Base-by-base conservation (phyloP, 257 asterid species). In the Ballota nigra region DNA sequence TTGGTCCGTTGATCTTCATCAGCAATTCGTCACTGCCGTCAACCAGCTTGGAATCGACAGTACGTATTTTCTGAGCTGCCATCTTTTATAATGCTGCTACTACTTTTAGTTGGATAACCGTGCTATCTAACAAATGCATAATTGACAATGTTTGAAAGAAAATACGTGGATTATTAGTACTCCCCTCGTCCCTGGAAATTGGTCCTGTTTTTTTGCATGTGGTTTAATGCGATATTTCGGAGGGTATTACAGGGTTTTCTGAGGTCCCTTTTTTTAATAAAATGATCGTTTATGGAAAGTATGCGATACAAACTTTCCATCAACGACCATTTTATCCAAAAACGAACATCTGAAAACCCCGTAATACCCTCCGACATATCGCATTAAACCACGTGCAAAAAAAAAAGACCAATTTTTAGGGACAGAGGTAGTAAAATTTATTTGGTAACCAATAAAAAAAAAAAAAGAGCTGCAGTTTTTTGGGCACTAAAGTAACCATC, bases 1-100 rank as follows among this genome's bases (percentile, higher is more conserved):
- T 71, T 88, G 92, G 96, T 78, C 91, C 0, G 33, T 63, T 0
- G 90, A 86, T 63, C 92, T 88, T 57, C 95, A 86, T 72, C 82
- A 81, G 70, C 88, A 86, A 68, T 88, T 88, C 40, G 86, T 83
- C 5, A 73, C 80, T 1, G 88, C 86, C 5, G 90, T 88, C 6
- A 85, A 86, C 70, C 83, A 78, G 28, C 80, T 88, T 13, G 96
- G 92, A 11, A 73, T 78, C 0, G 89, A 85, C 68, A 85, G 89
- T 82, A 80, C 9, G 85, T 63, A 19, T 28, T 69, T 23, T 63
- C 57, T 57, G 19, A 38, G 45, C 15, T 38, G 45, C 45, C 13
- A 38, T 38, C 45, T 10, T 38, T 38, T 9, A 9, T 2, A 2
- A 10, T 38, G 4, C 15, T 38, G 9, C 45, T 9, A 10, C 45